Base-by-base conservation (phyloP, 257 asterid species). In the Solanum acaule region DNA sequence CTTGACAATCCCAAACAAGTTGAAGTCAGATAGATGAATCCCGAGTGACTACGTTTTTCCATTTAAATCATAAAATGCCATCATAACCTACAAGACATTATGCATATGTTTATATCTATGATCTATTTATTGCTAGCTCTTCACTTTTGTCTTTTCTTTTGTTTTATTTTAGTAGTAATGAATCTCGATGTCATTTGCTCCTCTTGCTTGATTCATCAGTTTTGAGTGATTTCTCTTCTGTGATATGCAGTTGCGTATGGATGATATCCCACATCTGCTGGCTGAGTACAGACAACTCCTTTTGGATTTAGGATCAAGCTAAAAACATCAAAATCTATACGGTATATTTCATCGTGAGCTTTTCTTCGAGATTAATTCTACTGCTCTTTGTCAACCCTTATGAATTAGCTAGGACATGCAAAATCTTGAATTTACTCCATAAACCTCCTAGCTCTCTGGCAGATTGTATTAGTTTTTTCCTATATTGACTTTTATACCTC, bases 241-340 rank as follows among this genome's bases (percentile, higher is more conserved):
- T 87, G 61, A 76, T 88, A 88, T 86, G 72, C 94, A 96, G 99
- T 77, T 96, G 90, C 99, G 98, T 40, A 52, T 95, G 96, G 93
- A 91, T 68, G 98, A 96, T 88, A 87, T 95, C 82, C 90, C 98
- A 44, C 88, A 85, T 86, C 91, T 95, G 65, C 86, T 96, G 93
- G 92, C 93, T 9, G 98, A 95, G 91, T 95, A 96, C 96, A 94
- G 93, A 89, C 93, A 88, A 90, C 93, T 96, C 86, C 88, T 94
- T 59, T 72, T 90, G 35, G 90, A 91, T 56, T 88, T 67, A 67
- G 87, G 84, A 83, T 86, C 88, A 33, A 91, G 86, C 84, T 78
- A 90, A 92, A 86, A 42, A 22, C 81, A 23, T 73, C 37, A 38
- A 34, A 20, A 68, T 49, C 33, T 81, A 10, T 52, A 82, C 22